Percentiles rank a stretch among this genome's conserved stretches.
Evolutionary conservation across 2,329 filamentous ascomycete genomes (phyloP).

Genomic region (Fusarium staphyleae): DNA sequence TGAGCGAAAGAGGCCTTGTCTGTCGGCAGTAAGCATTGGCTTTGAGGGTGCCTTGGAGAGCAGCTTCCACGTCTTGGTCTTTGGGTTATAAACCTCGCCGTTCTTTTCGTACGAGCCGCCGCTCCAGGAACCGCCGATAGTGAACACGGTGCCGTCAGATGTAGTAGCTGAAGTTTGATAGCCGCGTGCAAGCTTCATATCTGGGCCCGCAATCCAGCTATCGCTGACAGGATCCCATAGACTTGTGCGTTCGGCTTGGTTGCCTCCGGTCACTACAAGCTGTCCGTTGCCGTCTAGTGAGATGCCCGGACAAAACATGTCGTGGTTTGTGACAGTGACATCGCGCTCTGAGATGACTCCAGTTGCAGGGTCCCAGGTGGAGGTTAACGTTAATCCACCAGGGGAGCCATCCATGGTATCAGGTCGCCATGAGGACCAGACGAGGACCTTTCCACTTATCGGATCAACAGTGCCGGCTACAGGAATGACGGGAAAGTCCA

Average conservation of each 20-base stretch:
- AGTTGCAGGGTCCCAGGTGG: background rate
- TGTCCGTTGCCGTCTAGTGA: background rate
- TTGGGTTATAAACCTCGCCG: constrained; percentile 21
- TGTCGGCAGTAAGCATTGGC: constrained; percentile 58
- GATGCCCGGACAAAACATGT: background rate
- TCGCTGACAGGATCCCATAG: background rate
- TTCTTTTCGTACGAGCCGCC: constrained; percentile 16
- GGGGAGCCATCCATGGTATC: constrained; percentile 16
- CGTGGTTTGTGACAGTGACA: background rate
- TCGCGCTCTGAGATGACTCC: background rate
- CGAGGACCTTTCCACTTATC: constrained; percentile 6
- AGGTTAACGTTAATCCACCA: constrained; percentile 1
- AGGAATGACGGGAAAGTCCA: constrained; percentile 28
- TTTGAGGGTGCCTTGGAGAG: constrained; percentile 49
- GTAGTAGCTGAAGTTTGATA: constrained; percentile 30
- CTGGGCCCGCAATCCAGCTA: background rate
- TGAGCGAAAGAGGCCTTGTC: constrained; percentile 55
- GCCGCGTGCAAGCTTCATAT: constrained; percentile 10
- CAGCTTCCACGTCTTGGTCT: constrained; percentile 16
- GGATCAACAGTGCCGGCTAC: constrained; percentile 24
- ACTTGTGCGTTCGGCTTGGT: background rate
- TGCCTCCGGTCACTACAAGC: background rate
- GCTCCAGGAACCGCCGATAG: constrained; percentile 27
- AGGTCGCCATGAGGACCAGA: constrained; percentile 24
- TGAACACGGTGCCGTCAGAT: constrained; percentile 21